These are phyloP conservation scores for Durusdinium trenchii DNA, from an alignment of 73 alveolate species.

Conservation along the genomic window DNA sequence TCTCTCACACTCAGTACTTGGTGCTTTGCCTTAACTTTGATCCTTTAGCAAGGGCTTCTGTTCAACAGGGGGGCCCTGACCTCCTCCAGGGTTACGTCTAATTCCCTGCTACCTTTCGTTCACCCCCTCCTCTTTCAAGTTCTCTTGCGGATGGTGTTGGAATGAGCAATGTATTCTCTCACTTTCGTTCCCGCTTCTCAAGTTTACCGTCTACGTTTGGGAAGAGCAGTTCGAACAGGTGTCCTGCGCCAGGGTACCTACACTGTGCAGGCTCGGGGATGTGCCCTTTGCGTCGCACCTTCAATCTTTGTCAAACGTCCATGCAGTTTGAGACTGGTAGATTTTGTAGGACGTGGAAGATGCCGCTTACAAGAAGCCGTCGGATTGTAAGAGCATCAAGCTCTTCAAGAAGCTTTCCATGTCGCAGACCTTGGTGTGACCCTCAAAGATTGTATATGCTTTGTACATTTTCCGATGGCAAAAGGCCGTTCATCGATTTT, in stretches of 20 bases:
- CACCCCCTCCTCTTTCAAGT: too few relatives aligned
- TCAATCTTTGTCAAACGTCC: not conserved
- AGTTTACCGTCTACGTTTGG: too few relatives aligned
- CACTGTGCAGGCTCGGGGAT: constrained; percentile 57
- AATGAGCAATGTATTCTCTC: too few relatives aligned
- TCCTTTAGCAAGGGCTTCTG: too few relatives aligned
- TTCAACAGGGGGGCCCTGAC: too few relatives aligned
- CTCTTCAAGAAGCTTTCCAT: constrained; percentile 43
- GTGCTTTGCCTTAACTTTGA: too few relatives aligned
- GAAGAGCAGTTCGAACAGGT: constrained; percentile 10
- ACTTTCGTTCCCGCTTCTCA: too few relatives aligned
- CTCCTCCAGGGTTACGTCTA: too few relatives aligned
- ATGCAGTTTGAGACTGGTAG: not conserved
- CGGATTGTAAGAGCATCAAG: constrained; percentile 54
- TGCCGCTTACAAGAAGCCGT: constrained; percentile 83
- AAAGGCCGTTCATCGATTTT: too few relatives aligned
- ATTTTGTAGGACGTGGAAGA: constrained; percentile 79
- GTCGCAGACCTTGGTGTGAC: constrained; percentile 53
- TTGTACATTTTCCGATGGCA: not conserved
- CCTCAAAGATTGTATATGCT: not conserved
- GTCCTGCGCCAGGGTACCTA: constrained; percentile 88
- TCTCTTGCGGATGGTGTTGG: too few relatives aligned
- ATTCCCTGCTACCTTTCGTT: too few relatives aligned
- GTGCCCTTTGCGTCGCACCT: not conserved
- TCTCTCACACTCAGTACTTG: too few relatives aligned